phyloP scores from a whole-genome alignment of 768 basidiomycete species.

The Boletus coccyginus region DNA sequence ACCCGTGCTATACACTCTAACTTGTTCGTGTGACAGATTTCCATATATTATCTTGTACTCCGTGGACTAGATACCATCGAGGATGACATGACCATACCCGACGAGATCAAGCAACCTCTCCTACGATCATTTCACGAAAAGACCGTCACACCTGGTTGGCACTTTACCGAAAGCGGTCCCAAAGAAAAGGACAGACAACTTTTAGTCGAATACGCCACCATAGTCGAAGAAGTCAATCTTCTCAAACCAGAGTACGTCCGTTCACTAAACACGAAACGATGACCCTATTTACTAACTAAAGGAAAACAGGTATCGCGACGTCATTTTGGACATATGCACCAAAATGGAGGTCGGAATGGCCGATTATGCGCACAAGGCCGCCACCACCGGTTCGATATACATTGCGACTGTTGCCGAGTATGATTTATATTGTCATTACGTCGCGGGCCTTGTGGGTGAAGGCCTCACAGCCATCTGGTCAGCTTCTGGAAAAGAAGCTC shows the following conservation, averaged over 20 bases:
- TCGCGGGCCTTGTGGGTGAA: slow-evolving; percentile 96
- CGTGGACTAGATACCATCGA: slow-evolving; percentile 96
- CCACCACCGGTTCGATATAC: slow-evolving; percentile 64
- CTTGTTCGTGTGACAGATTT: slow-evolving; percentile 55
- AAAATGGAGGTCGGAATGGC: slow-evolving; percentile 98
- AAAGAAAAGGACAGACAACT: slow-evolving; percentile 86
- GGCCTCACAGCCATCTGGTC: slow-evolving; percentile 88
- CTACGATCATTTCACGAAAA: slow-evolving; percentile 80
- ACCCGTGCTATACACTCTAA: not conserved
- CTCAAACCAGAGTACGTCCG: slow-evolving; percentile 56
- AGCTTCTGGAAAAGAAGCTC: slow-evolving; percentile 77
- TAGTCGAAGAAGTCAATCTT: slow-evolving; percentile 76
- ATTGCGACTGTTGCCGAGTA: slow-evolving; percentile 81
- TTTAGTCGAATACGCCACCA: slow-evolving; percentile 75
- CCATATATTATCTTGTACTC: slow-evolving; percentile 91
- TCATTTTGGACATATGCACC: slow-evolving; percentile 77
- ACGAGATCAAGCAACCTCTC: slow-evolving; percentile 80
- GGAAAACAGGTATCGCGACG: slow-evolving; percentile 56
- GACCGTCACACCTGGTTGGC: slow-evolving; percentile 83
- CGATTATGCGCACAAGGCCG: slow-evolving; percentile 85
- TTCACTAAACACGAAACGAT: not conserved
- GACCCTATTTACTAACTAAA: not conserved
- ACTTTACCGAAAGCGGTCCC: slow-evolving; percentile 75
- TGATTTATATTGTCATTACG: slow-evolving; percentile 98
- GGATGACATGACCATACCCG: slow-evolving; percentile 96